A percentile compares a stretch with the other conserved stretches of the same genome.
phyloP scores from a whole-genome alignment of 805 yeast genomes.

The Barnettozyma sp. region DNA sequence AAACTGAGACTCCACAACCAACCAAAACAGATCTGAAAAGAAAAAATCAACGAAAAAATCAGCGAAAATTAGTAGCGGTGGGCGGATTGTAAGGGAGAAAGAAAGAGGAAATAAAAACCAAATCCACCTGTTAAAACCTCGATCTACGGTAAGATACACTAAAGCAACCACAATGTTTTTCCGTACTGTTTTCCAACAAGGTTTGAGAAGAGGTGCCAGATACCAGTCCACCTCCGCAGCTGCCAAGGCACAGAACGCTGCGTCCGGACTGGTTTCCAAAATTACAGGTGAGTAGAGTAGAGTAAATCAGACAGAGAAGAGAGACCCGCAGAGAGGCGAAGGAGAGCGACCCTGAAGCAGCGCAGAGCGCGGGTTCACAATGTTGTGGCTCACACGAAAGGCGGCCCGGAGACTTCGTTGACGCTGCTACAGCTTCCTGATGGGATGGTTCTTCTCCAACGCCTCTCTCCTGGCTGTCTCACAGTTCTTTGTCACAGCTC shows the following conservation, averaged over 20 bases:
- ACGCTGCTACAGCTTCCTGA: too few relatives aligned
- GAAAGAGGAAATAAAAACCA: slow-evolving; percentile 3
- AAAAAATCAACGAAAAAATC: slow-evolving; percentile 1
- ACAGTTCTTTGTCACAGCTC: too few relatives aligned
- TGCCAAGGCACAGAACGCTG: slow-evolving; percentile 33
- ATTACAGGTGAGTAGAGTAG: slow-evolving; percentile 31
- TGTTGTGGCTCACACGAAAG: too few relatives aligned
- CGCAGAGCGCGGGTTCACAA: too few relatives aligned
- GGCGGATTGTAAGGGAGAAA: too few relatives aligned
- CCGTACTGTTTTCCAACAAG: slow-evolving; percentile 22
- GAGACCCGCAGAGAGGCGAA: too few relatives aligned
- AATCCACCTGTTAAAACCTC: not conserved
- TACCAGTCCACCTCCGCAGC: slow-evolving; percentile 27
- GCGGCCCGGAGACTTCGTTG: too few relatives aligned
- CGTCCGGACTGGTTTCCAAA: slow-evolving; percentile 27
- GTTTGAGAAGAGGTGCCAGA: slow-evolving; percentile 27
- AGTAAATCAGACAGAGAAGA: too few relatives aligned
- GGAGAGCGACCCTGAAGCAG: too few relatives aligned
- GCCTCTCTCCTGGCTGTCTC: too few relatives aligned
- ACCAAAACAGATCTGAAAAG: not conserved
- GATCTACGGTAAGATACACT: not conserved
- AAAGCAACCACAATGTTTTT: slow-evolving; percentile 11
- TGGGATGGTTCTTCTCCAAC: too few relatives aligned
- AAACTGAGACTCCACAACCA: too few relatives aligned
- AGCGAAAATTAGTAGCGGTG: not conserved